Evolutionary conservation across 345 rosid genomes (phyloP), one percentile per base, ranked within the genome.

Genomic region (Hibiscus trionum): DNA sequence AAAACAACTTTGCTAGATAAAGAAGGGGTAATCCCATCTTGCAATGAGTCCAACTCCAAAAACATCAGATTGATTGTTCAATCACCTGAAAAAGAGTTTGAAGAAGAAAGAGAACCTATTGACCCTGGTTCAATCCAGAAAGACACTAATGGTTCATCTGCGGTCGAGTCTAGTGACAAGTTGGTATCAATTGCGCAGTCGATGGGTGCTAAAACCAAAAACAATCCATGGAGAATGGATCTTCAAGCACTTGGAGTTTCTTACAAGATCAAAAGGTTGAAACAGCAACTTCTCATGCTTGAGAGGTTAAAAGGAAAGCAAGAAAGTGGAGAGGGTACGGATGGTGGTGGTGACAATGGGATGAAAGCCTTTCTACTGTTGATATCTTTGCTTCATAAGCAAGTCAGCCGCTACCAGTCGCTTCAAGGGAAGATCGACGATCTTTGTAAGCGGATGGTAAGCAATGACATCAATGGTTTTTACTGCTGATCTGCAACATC

Each of bases 181-280:
- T 61, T 56, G 56, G 81, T 72, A 16, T 75, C 80, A 2, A 55
- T 80, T 11, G 73, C 81, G 72, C 82, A 80, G 76, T 42, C 81
- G 4, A 56, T 31, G 72, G 67, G 59, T 16, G 56, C 17, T 21
- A 83, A 82, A 77, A 62, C 75, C 33, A 84, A 77, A 24, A 86
- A 73, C 72, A 77, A 79, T 59, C 74, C 84, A 17, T 87, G 90
- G 97, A 89, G 88, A 80, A 89, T 88, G 90, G 96, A 95, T 80
- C 86, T 92, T 76, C 93, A 87, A 65, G 97, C 97, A 71, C 99
- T 95, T 17, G 99, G 93, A 73, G 88, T 90, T 76, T 90, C 96
- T 72, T 92, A 82, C 86, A 95, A 95, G 90, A 86, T 92, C 79
- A 95, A 90, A 82, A 90, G 99, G 86, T 80, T 92, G 66, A 88